Conservation (phyloP, 2,329 filamentous ascomycete species). For the Epichloe coenophiala region DNA sequence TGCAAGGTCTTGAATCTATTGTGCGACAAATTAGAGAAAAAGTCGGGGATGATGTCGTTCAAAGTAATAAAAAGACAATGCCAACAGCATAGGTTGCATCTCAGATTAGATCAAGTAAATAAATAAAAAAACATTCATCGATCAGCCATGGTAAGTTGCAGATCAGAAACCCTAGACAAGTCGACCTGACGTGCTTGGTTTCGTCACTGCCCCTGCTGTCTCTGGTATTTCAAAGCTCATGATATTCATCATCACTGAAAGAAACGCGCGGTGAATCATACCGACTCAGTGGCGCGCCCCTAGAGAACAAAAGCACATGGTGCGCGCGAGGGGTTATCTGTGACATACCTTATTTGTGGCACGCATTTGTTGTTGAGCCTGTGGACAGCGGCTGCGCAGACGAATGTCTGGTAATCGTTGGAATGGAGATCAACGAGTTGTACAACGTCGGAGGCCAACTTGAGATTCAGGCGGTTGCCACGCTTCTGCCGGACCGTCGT, state of each 20-base stretch:
- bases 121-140: conserved; percentile 20
- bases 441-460: neutral
- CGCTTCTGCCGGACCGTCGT: too few species aligned
- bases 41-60: conserved; percentile 9
- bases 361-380: too few species aligned
- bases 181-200: conserved; percentile 29
- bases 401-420: too few species aligned
- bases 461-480: neutral
- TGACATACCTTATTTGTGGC: neutral
- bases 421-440: neutral
- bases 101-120: conserved; percentile 57
- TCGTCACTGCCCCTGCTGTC: conserved; percentile 25
- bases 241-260: conserved; percentile 26
- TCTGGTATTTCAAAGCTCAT: conserved; percentile 22
- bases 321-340: neutral
- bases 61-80: conserved; percentile 8
- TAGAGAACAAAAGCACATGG: neutral
- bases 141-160: conserved; percentile 12
- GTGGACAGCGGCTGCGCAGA: too few species aligned
- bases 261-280: neutral
- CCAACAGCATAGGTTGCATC: neutral
- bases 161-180: conserved; percentile 31
- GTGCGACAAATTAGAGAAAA: conserved; percentile 24
- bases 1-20: conserved; percentile 35
- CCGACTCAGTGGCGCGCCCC: neutral